Percentiles rank a stretch among this genome's conserved stretches.
These are phyloP conservation scores for Leccinum rimulosum DNA, from an alignment of 768 basidiomycete species.

Conservation along the genomic window DNA sequence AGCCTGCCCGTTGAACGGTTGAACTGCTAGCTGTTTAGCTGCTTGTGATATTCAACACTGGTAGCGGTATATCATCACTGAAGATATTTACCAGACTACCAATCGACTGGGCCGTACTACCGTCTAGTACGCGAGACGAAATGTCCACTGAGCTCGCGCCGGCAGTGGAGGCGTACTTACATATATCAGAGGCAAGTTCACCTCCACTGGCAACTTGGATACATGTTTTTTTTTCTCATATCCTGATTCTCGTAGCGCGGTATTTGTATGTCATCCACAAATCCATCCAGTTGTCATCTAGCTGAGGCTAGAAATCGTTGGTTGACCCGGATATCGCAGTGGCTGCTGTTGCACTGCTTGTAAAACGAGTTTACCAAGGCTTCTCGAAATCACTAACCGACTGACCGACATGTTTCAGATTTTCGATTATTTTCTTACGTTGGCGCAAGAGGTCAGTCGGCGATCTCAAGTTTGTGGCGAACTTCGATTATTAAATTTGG, in stretches of 20 bases:
- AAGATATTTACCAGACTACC: neutral
- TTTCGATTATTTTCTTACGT: conserved; percentile 19
- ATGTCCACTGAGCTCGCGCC: no score
- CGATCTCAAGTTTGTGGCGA: neutral
- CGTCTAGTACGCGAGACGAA: no score
- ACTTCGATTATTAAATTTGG: neutral
- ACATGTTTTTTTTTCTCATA: neutral
- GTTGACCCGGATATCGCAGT: neutral
- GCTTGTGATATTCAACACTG: neutral
- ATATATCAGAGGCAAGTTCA: neutral
- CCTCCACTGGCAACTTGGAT: neutral
- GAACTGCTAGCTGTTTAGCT: no score
- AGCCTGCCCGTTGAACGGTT: no score
- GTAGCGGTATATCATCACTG: neutral
- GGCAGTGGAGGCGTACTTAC: neutral
- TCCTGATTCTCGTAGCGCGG: neutral
- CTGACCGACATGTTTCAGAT: conserved; percentile 3
- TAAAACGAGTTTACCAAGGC: neutral
- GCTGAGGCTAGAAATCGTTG: neutral
- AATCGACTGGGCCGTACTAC: neutral
- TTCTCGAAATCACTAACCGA: neutral
- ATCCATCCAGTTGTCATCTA: neutral
- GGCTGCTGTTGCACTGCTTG: neutral
- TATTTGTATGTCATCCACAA: neutral
- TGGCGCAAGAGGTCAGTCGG: conserved; percentile 11